Evolutionary conservation across 1,284 basidiomycete genomes (phyloP), one percentile per base, ranked within the genome.

Genomic region (Chiua sp.): DNA sequence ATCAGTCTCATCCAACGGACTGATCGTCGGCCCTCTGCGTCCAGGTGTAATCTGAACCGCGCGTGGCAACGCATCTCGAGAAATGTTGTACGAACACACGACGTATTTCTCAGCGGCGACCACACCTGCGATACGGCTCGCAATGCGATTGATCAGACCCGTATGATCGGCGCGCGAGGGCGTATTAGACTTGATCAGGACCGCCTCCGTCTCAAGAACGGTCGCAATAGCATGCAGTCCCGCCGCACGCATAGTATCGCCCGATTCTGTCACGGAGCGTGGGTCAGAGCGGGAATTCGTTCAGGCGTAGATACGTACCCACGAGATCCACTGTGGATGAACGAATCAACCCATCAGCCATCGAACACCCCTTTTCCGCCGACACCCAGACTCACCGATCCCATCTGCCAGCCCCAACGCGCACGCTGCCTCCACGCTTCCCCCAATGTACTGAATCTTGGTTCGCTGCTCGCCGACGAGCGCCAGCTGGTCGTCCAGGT

Each of bases 221-320:
- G 94, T 97, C 49, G 90, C 91, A 71, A 99, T 98, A 35, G 96
- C 88, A 76, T 94, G 93, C 56, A 99, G 82, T 51, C 97, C 97
- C 3, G 96, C 97, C 28, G 97, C 98, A 47, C 97, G 94, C 98
- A 99, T 99, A 3, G 97, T 99, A 71, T 99, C 98, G 33, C 97
- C 97, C n/a, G 94, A 98, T 78, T 99, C 97, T 94, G 74, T 33
- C 2, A 48, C 32, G 22, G 12, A 4, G n/a, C 23, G 37, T 39
- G 2, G 16, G 47, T 61, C 44, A 39, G 44, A 58, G 15, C 44
- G 37, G 8, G 23, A 33, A 20, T 18, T 8, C 7, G 18, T 48
- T 37, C 33, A 8, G 13, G 37, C 13, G 37, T 35, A 28, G 16
- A 82, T 11, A 60, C 91, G 69, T 68, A 93, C 93, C 94, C 59